Evolutionary conservation across 1,284 basidiomycete species (phyloP).

Genomic region (Uromyces viciae-fabae): DNA sequence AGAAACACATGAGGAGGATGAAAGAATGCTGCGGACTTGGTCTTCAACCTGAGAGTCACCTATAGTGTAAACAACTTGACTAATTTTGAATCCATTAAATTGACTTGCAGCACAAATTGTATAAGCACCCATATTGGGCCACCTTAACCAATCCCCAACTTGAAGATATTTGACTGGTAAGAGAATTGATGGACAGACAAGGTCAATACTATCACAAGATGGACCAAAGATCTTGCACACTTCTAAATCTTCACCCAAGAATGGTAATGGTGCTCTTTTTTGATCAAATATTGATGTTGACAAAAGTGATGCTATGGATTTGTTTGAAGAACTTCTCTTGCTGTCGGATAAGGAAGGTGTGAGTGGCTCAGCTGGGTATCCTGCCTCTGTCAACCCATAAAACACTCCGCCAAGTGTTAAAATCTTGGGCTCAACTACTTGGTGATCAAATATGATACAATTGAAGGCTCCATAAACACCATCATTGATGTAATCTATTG

Average conservation of each 20-base stretch:
- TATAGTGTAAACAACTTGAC: conserved; percentile 57
- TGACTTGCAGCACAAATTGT: conserved; percentile 79
- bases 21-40: background rate
- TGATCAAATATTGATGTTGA: background rate
- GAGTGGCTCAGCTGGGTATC: background rate
- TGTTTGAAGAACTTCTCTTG: conserved; percentile 18
- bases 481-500: conserved; percentile 81
- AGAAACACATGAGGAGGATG: background rate
- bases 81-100: conserved; percentile 54
- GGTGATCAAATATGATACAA: conserved; percentile 90
- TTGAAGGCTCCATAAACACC: conserved; percentile 98
- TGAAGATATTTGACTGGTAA: conserved; percentile 63
- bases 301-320: background rate
- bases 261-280: background rate
- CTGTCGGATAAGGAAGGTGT: conserved; percentile 18
- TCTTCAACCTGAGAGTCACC: conserved; percentile 47
- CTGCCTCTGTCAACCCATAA: conserved; percentile 4
- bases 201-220: conserved; percentile 88
- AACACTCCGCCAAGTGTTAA: conserved; percentile 59
- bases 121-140: conserved; percentile 89
- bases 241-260: conserved; percentile 48
- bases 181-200: conserved; percentile 64
- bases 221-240: conserved; percentile 62
- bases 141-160: conserved; percentile 87
- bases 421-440: conserved; percentile 77